Conservation (phyloP, 768 basidiomycete genomes). For the Tricholoma saponaceum region DNA sequence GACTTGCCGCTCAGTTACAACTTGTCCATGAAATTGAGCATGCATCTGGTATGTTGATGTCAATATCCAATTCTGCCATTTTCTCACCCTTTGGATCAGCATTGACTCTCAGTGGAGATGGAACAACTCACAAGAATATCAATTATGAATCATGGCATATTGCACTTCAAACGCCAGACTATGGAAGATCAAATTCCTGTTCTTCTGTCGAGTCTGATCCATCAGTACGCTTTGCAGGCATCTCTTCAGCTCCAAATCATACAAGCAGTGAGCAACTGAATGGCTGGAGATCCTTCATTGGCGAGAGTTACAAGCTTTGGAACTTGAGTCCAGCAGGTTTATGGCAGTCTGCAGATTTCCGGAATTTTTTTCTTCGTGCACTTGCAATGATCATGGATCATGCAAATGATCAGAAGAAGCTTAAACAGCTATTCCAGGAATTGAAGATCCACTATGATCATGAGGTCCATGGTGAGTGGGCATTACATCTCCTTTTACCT, state of each 20-base stretch:
- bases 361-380: background rate
- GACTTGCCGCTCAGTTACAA: constrained; percentile 15
- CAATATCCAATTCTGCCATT: too few species aligned
- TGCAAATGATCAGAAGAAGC: constrained; percentile 16
- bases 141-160: constrained; percentile 13
- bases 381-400: constrained; percentile 24
- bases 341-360: background rate
- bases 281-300: background rate
- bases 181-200: background rate
- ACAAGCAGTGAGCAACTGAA: constrained; percentile 20
- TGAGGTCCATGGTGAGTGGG: constrained; percentile 13
- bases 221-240: constrained; percentile 5
- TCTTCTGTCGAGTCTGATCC: background rate
- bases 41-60: constrained; percentile 1
- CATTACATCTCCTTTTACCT: constrained; percentile 2
- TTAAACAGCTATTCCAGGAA: constrained; percentile 7
- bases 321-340: background rate
- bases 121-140: constrained; percentile 16
- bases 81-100: background rate
- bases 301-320: background rate
- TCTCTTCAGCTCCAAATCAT: constrained; percentile 16
- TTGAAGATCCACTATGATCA: constrained; percentile 11
- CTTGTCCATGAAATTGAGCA: constrained; percentile 8
- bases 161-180: background rate
- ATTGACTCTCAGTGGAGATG: constrained; percentile 15